phyloP scores from a whole-genome alignment of 805 yeast species.

The Wickerhamomyces chaumierensis region DNA sequence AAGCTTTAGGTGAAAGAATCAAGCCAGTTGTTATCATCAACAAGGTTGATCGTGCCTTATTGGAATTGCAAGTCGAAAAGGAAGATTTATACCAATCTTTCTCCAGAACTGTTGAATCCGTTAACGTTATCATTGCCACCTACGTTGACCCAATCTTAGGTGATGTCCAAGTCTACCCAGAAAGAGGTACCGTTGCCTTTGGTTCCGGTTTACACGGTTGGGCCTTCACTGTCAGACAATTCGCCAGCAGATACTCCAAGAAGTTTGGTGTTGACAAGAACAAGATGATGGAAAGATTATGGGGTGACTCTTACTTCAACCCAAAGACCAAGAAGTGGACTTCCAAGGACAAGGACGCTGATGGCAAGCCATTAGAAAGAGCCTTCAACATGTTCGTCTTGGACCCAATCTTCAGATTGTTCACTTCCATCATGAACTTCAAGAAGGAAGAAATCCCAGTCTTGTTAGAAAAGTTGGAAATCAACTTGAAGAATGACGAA shows the following conservation, averaged over 20 bases:
- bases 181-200: constrained; percentile 97
- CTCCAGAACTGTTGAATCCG: constrained; percentile 98
- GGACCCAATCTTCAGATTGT: constrained; percentile 98
- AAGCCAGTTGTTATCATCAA: constrained; percentile 97
- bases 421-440: constrained; percentile 96
- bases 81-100: constrained; percentile 98
- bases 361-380: constrained; percentile 93
- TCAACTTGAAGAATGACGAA: constrained; percentile 89
- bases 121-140: constrained; percentile 94
- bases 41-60: constrained; percentile 99
- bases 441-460: constrained; percentile 94
- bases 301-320: constrained; percentile 99
- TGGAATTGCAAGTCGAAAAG: constrained; percentile 97
- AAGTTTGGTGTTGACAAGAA: constrained; percentile 97
- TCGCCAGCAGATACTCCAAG: constrained; percentile 95
- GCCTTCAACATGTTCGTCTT: constrained; percentile 98
- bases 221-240: constrained; percentile 99
- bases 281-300: constrained; percentile 98
- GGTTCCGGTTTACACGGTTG: constrained; percentile 99
- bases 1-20: constrained; percentile 98
- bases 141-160: constrained; percentile 85
- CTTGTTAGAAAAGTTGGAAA: constrained; percentile 89
- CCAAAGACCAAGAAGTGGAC: constrained; percentile 99
- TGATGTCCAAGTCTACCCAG: constrained; percentile 98
- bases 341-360: constrained; percentile 89